phyloP scores from a whole-genome alignment of 1,139 yeast species.

The Pneumocystis wakefieldiae region DNA sequence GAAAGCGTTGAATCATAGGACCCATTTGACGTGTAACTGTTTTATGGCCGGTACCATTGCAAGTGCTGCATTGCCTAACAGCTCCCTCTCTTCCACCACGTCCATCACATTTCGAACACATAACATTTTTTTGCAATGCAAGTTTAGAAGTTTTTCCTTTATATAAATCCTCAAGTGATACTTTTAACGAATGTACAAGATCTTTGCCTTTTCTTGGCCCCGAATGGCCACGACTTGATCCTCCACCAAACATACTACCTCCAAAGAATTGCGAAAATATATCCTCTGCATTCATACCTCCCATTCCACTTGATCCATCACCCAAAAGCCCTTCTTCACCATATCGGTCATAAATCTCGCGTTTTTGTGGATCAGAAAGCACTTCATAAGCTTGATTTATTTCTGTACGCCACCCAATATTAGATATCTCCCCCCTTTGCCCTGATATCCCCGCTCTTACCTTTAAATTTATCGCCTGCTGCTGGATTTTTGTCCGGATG shows the following conservation, averaged over 20 bases:
- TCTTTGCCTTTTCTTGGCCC: slow-evolving; percentile 77
- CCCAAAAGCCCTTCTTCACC: slow-evolving; percentile 87
- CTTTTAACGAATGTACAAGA: slow-evolving; percentile 73
- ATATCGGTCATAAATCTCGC: slow-evolving; percentile 73
- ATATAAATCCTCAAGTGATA: slow-evolving; percentile 81
- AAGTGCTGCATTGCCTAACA: slow-evolving; percentile 70
- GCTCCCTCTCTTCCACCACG: slow-evolving; percentile 91
- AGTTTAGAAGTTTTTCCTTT: slow-evolving; percentile 90
- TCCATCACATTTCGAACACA: slow-evolving; percentile 83
- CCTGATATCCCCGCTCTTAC: slow-evolving; percentile 5
- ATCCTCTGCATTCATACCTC: slow-evolving; percentile 59
- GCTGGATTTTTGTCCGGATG: slow-evolving; percentile 93
- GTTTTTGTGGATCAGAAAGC: slow-evolving; percentile 71
- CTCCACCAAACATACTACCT: slow-evolving; percentile 37
- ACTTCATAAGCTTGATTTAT: slow-evolving; percentile 40
- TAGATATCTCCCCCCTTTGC: background rate
- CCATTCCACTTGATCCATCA: slow-evolving; percentile 61
- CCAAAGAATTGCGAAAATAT: slow-evolving; percentile 90
- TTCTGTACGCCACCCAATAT: slow-evolving; percentile 7
- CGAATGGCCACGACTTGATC: slow-evolving; percentile 53
- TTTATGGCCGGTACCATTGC: slow-evolving; percentile 85
- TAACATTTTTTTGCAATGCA: slow-evolving; percentile 80
- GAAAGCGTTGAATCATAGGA: slow-evolving; percentile 88
- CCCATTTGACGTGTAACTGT: slow-evolving; percentile 98
- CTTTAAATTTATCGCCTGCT: slow-evolving; percentile 88